These are phyloP conservation scores for Yarrowia sp. DNA, from an alignment of 805 yeast species.

Conservation along the genomic window DNA sequence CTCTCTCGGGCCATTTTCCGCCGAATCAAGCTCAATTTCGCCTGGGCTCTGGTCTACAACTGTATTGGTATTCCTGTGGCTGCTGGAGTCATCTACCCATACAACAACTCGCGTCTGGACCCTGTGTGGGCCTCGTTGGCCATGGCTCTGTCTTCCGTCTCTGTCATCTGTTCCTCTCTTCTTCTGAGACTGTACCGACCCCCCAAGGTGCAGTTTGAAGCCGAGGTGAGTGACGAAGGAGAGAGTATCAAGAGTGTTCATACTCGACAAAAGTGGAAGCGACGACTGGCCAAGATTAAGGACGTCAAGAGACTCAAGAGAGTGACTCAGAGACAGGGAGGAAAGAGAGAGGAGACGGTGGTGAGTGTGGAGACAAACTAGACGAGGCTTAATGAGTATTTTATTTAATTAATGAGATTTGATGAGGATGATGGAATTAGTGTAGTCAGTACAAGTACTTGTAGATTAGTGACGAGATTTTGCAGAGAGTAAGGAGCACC, in stretches of 20 bases:
- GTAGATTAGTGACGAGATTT: no score
- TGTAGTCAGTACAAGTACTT: not conserved
- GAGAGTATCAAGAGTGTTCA: conserved; percentile 19
- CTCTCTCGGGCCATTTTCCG: conserved; percentile 73
- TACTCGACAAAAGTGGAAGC: not conserved
- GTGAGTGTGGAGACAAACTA: not conserved
- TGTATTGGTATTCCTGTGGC: conserved; percentile 89
- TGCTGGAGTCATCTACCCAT: conserved; percentile 87
- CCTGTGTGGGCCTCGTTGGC: conserved; percentile 91
- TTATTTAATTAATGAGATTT: conserved; percentile 10
- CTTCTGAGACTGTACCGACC: conserved; percentile 62
- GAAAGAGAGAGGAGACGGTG: not conserved
- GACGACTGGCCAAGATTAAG: conserved; percentile 5
- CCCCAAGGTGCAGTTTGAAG: conserved; percentile 13
- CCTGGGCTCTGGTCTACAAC: conserved; percentile 88
- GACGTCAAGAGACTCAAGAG: not conserved
- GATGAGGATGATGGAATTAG: not conserved
- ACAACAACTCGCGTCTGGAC: conserved; percentile 70
- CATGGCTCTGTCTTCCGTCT: conserved; percentile 91
- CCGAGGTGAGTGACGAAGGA: not conserved
- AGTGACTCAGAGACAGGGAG: no score
- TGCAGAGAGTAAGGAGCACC: no score
- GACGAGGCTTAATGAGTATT: not conserved
- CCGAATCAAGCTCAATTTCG: conserved; percentile 78
- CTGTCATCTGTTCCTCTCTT: conserved; percentile 84